phyloP scores from a whole-genome alignment of 2,329 filamentous ascomycete species.

The Colletotrichum camelliae region DNA sequence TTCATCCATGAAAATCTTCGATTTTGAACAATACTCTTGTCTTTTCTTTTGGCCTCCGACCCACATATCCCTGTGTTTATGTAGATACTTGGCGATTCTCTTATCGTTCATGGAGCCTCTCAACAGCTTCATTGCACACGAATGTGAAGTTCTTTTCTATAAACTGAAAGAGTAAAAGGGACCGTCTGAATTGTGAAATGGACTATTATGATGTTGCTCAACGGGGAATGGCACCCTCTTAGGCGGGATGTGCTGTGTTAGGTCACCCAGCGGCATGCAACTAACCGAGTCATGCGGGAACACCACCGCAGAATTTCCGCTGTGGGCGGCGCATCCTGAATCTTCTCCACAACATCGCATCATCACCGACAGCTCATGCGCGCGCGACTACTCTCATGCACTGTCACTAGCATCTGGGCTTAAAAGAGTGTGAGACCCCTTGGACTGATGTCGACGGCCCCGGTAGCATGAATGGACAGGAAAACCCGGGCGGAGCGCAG shows the following conservation, averaged over 20 bases:
- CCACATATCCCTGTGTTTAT: background rate
- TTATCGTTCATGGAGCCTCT: background rate
- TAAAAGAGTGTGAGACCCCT: background rate
- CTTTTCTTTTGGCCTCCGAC: background rate
- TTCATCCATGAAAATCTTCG: background rate
- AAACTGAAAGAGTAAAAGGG: background rate
- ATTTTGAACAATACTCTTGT: background rate
- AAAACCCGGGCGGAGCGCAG: background rate
- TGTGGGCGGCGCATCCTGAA: background rate
- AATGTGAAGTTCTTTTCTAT: background rate
- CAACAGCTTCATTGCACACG: background rate
- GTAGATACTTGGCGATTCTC: background rate
- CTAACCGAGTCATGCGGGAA: slow-evolving; percentile 1
- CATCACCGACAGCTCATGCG: background rate
- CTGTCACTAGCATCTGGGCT: no score
- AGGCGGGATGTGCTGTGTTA: background rate
- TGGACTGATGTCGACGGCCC: background rate
- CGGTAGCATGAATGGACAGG: background rate
- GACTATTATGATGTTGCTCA: background rate
- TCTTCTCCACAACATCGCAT: background rate
- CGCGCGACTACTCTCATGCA: background rate
- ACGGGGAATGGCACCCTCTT: background rate
- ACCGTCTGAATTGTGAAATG: background rate
- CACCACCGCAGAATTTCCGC: background rate
- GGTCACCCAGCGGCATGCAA: background rate